Base-by-base conservation (phyloP, 1,139 yeast genomes). In the Pichia sp. region DNA sequence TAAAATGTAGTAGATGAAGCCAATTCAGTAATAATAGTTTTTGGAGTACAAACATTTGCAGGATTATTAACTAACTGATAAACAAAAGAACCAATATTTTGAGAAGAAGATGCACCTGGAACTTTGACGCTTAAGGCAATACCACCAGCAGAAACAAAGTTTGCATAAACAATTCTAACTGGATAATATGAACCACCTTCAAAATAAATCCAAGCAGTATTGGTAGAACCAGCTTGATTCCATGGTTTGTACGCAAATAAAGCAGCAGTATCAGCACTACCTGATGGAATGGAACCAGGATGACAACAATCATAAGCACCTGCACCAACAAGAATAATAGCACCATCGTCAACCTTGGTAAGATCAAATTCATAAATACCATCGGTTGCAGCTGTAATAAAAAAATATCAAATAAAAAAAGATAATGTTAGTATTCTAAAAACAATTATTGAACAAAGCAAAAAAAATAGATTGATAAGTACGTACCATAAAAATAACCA, bases 241-340 rank as follows among this genome's bases (percentile, higher is more conserved):
- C 41, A 37, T 10, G 40, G 38, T n/a, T 51, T 51, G 7, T 34
- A 38, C 3, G 50, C 36, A 8, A 40, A 40, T 33, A 48, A 29
- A 6, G 39, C 34, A 7, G 47, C 48, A 7, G 47, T 26, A 5
- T 44, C 42, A 5, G 48, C 46, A 31, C 40, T 41, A n/a, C 52
- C 47, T 1, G 25, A 25, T 3, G 51, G 41, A 18, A 41, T 6
- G 3, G 45, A 39, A 35, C 53, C 52, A 4, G 53, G 48, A 25
- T 49, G 40, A 50, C 69, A 66, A 52, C 69, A 65, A 27, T 48
- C 58, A 35, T 63, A 62, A 2, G 64, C 67, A 39, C 52, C 55
- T 29, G 42, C 44, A 36, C 66, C 67, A 36, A 65, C 40, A 32
- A 52, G 53, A 3, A 64, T 50, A 50, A 56, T 51, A 2, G 56